These are phyloP conservation scores for Stephania cephalantha DNA, from an alignment of 164 flowering plant species.

Conservation along the genomic window DNA sequence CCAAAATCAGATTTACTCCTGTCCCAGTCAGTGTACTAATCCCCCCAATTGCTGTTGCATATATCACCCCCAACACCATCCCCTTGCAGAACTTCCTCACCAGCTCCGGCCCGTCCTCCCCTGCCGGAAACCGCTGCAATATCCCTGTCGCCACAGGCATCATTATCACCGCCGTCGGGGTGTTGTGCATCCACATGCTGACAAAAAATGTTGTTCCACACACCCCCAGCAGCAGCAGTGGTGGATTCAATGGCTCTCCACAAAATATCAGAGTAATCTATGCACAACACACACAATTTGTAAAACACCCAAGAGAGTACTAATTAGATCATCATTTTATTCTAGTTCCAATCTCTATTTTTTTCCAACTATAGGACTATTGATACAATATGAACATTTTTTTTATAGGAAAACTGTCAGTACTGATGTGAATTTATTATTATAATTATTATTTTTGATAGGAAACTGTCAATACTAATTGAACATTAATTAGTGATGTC, in stretches of 20 bases:
- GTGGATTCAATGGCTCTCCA: constrained; percentile 80
- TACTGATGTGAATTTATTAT: too few species aligned
- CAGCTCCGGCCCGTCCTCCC: constrained; percentile 13
- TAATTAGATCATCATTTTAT: too few species aligned
- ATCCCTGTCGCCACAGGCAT: constrained; percentile 97
- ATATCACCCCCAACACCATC: constrained; percentile 71
- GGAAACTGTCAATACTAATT: too few species aligned
- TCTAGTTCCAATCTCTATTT: too few species aligned
- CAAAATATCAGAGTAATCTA: constrained; percentile 80
- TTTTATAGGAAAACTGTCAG: too few species aligned
- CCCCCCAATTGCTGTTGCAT: constrained; percentile 71
- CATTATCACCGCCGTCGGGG: constrained; percentile 83
- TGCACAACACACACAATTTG: not conserved
- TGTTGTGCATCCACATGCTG: constrained; percentile 99
- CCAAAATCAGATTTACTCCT: constrained; percentile 88
- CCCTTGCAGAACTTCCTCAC: constrained; percentile 55
- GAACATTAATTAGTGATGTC: constrained; percentile 7
- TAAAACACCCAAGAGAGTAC: too few species aligned
- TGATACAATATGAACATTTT: too few species aligned
- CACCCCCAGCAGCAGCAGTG: constrained; percentile 70
- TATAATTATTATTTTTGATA: too few species aligned
- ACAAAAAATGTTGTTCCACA: constrained; percentile 80
- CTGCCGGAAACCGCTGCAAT: constrained; percentile 55
- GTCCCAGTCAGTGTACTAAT: constrained; percentile 93
- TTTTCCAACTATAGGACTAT: too few species aligned